Base-by-base conservation (phyloP, 2,329 filamentous ascomycete species). In the Diaporthe caulivora region DNA sequence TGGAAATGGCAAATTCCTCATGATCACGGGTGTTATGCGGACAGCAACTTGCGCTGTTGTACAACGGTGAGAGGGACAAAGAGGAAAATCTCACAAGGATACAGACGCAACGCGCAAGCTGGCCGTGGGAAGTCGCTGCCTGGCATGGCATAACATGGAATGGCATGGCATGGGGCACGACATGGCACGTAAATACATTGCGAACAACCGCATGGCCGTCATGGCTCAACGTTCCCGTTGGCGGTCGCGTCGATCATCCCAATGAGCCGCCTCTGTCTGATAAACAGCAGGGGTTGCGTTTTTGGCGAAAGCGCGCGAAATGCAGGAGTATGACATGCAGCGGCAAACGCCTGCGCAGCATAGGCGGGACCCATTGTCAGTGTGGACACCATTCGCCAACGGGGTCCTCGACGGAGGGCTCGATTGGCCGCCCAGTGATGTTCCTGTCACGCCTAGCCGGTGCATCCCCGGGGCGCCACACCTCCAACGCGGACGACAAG, bases 291-390 rank as follows among this genome's bases (percentile, higher is more conserved):
- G 26, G 31, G 34, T 60, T 51, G 44, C 44, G 62, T 60, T n/a
- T 47, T n/a, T 47, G 42, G 11, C 37, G 42, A 34, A 13, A 47
- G 42, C 65, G 47, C 31, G 51, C 51, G 17, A 31, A 60, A 58
- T 60, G 68, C 68, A 51, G 68, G 8, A 62, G 44, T n/a, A 62
- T 51, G 55, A 71, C 68, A 18, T 49, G 55, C 68, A 58, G 55
- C 55, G 44, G 65, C 53, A 69, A 57, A 54, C 49, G 34, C 65
- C 65, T 54, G 65, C 40, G 65, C 65, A 29, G 34, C 53, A 40
- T 17, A 13, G 58, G 29, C 55, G 44, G 68, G 55, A 53, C 37
- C 17, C 67, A 54, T 49, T 15, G 49, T 57, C 34, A 26, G 68
- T 47, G 65, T 62, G 68, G 68, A 60, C 68, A 71, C 55, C 47